Evolutionary conservation across 2,329 filamentous ascomycete genomes (phyloP), one percentile per base, ranked within the genome.

Genomic region (Niveomyces coronatus): DNA sequence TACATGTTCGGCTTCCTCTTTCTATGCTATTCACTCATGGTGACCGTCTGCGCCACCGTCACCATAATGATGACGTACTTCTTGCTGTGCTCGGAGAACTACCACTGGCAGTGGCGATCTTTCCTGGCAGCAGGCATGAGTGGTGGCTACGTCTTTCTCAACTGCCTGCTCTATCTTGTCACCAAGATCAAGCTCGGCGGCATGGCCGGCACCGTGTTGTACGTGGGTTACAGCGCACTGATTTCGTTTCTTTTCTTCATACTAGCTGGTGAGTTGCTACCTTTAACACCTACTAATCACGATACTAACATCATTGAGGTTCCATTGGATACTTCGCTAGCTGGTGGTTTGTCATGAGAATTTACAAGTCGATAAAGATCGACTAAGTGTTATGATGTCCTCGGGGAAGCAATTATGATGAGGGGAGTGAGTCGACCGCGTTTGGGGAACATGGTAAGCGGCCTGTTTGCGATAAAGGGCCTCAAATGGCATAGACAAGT

Each of bases 1-100:
- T 98, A 98, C 73, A 98, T 98, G 91, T 98, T 98, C 53, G 91
- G 91, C 16, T 98, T 98, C 71, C 68, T 98, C 24, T 98, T 98
- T 70, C 74, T 98, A 40, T 95, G 88, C 70, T 98, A 94, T 55
- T 88, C 85, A 9, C 74, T 98, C 35, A 95, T 98, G 87, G 86
- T 96, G 50, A 83, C 94, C 51, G 96, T 91, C 1, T 87, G 83
- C 42, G 89, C 89, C 0, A 82, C 88, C 1, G 89, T 93, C 28
- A 96, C 91, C 1, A 80, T 96, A 8, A 68, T 98, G 14, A 81
- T 96, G 72, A 85, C 95, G 0, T 98, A 98, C 63, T 96, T 96
- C 68, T 59, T 98, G 49, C 77, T 98, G 11, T 96, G 89, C 56
- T 80, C 85, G 1, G 91, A 98, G 64, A 91, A 98, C 63, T 98